Evolutionary conservation across 2,329 filamentous ascomycete species (phyloP).

Genomic region (Herpomyces periplanetae): DNA sequence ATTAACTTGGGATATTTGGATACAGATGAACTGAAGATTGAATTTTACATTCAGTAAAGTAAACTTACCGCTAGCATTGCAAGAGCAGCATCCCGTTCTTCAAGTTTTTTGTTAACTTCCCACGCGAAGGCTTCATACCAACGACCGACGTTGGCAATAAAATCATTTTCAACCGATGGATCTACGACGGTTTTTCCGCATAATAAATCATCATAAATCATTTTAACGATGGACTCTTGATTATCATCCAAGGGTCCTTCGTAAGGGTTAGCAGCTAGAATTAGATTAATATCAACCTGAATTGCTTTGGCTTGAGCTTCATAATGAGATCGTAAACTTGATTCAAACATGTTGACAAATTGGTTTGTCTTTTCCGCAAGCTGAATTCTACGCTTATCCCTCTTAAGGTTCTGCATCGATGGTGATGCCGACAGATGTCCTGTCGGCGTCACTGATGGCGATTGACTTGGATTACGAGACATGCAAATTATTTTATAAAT

Average conservation of each 20-base stretch:
- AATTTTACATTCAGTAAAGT: background rate
- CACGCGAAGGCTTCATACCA: slow-evolving; percentile 53
- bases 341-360: slow-evolving; percentile 34
- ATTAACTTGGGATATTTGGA: too few species aligned
- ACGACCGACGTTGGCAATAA: slow-evolving; percentile 23
- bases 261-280: slow-evolving; percentile 52
- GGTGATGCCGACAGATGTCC: too few species aligned
- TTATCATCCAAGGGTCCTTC: slow-evolving; percentile 23
- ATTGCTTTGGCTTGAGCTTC: slow-evolving; percentile 59
- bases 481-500: too few species aligned
- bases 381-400: slow-evolving; percentile 54
- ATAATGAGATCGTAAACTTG: slow-evolving; percentile 47
- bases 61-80: slow-evolving; percentile 32
- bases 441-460: too few species aligned
- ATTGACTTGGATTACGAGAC: too few species aligned
- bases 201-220: slow-evolving; percentile 16
- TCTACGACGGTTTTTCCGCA: slow-evolving; percentile 8
- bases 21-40: too few species aligned
- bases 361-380: slow-evolving; percentile 37
- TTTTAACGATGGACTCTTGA: slow-evolving; percentile 22
- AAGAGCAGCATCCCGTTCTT: slow-evolving; percentile 48
- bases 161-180: slow-evolving; percentile 22
- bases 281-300: slow-evolving; percentile 58
- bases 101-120: slow-evolving; percentile 51
- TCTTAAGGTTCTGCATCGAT: slow-evolving; percentile 23